Conservation (phyloP, 208 protist genomes). For the Lotmaria passim region DNA sequence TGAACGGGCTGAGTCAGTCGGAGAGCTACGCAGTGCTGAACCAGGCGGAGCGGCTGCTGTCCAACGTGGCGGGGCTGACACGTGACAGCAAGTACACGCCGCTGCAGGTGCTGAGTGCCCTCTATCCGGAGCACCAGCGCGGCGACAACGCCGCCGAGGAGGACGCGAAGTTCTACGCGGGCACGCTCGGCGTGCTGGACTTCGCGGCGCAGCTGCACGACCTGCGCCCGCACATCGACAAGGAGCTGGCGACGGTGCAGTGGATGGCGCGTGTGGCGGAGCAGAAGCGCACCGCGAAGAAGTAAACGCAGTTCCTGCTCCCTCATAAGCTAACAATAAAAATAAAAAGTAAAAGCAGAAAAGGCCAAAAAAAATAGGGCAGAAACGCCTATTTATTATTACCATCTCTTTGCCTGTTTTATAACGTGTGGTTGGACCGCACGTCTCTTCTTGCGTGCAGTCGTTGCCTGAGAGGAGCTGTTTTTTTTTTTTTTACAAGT, state of each 20-base stretch:
- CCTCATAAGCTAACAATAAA: too few relatives aligned
- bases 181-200: constrained; percentile 60
- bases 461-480: too few relatives aligned
- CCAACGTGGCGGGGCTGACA: constrained; percentile 74
- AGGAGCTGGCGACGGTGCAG: constrained; percentile 46
- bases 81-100: constrained; percentile 46
- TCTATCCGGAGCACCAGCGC: constrained; percentile 62
- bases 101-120: constrained; percentile 61
- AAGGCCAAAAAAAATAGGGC: too few relatives aligned
- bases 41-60: constrained; percentile 71
- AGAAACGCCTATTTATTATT: too few relatives aligned
- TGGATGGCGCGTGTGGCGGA: constrained; percentile 35
- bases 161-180: constrained; percentile 59
- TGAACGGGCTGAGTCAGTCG: constrained; percentile 91
- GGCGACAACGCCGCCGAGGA: constrained; percentile 26
- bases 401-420: too few relatives aligned
- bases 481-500: too few relatives aligned
- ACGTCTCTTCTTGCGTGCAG: too few relatives aligned
- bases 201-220: constrained; percentile 66
- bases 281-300: constrained; percentile 19
- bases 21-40: constrained; percentile 84
- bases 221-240: constrained; percentile 81
- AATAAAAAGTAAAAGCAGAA: too few relatives aligned
- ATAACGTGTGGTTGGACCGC: too few relatives aligned
- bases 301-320: constrained; percentile 6